phyloP scores from a whole-genome alignment of 179 eudicot genomes.

The Sideroxylon spinosum region DNA sequence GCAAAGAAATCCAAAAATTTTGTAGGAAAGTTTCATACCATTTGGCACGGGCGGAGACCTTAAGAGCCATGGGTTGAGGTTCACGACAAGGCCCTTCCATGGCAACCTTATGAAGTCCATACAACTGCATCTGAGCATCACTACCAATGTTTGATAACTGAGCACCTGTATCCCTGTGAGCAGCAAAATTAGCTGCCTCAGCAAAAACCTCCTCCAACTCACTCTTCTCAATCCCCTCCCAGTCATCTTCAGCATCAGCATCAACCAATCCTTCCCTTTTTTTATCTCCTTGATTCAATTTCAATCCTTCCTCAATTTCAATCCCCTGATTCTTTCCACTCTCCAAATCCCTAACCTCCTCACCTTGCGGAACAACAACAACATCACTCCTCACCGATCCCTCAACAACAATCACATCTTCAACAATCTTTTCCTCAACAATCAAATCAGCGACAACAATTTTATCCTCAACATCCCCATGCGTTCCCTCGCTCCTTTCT shows the following conservation, averaged over 20 bases:
- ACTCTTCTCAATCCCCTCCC: constrained; percentile 81
- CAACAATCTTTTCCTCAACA: constrained; percentile 21
- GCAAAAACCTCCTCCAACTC: constrained; percentile 61
- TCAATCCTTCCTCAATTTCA: constrained; percentile 10
- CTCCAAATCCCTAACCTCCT: constrained; percentile 18
- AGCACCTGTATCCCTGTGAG: constrained; percentile 28
- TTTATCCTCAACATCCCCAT: constrained; percentile 13
- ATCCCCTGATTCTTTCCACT: constrained; percentile 6
- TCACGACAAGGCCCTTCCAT: constrained; percentile 65
- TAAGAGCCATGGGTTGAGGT: constrained; percentile 68
- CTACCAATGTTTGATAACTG: constrained; percentile 26
- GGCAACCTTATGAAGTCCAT: constrained; percentile 61
- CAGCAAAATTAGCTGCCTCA: constrained; percentile 43
- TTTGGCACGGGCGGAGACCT: constrained; percentile 57
- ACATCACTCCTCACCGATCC: background rate
- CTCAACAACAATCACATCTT: constrained; percentile 2
- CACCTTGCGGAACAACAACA: constrained; percentile 4
- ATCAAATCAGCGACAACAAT: background rate
- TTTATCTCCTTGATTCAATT: constrained; percentile 14
- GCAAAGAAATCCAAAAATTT: background rate
- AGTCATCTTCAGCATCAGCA: constrained; percentile 53
- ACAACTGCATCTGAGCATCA: constrained; percentile 57
- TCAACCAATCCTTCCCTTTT: constrained; percentile 16
- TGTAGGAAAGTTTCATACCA: constrained; percentile 42
- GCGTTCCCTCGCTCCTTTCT: background rate